Evolutionary conservation across 352 stramenopile species (phyloP).

Genomic region (Phytophthora sp.): DNA sequence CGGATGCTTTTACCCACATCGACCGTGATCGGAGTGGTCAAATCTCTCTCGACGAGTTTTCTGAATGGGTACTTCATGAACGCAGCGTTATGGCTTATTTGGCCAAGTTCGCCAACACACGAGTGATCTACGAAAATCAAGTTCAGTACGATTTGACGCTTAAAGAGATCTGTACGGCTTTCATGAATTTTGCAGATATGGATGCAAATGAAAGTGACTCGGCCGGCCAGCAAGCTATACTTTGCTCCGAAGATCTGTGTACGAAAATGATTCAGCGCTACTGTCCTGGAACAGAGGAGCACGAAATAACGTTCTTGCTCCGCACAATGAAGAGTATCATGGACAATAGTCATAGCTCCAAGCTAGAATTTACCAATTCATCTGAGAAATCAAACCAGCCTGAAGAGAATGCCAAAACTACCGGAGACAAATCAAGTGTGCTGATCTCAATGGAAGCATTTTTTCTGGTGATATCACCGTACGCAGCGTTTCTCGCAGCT

Average conservation of each 20-base stretch:
- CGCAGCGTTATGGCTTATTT: conserved; percentile 58
- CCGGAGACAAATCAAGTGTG: not conserved
- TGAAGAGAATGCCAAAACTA: not conserved
- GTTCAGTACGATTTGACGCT: conserved; percentile 65
- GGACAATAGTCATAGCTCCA: not conserved
- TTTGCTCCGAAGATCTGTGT: conserved; percentile 47
- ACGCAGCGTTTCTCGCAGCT: conserved; percentile 66
- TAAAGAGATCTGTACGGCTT: conserved; percentile 54
- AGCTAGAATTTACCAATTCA: no score
- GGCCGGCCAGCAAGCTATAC: conserved; percentile 21
- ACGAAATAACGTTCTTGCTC: conserved; percentile 55
- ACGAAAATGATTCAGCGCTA: conserved; percentile 47
- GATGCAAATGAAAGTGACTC: not conserved
- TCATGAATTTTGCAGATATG: conserved; percentile 43
- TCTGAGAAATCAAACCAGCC: not conserved
- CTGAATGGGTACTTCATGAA: conserved; percentile 60
- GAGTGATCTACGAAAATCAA: conserved; percentile 78
- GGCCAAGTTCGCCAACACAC: conserved; percentile 61
- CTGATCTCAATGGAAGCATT: conserved; percentile 65
- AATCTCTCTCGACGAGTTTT: conserved; percentile 71
- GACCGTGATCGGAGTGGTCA: conserved; percentile 57
- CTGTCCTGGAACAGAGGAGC: conserved; percentile 33
- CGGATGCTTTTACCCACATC: conserved; percentile 58
- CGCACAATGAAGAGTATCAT: conserved; percentile 47
- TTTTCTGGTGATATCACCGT: conserved; percentile 63